Evolutionary conservation across 164 flowering plant species (phyloP).

Genomic region (Magnolia officinalis): DNA sequence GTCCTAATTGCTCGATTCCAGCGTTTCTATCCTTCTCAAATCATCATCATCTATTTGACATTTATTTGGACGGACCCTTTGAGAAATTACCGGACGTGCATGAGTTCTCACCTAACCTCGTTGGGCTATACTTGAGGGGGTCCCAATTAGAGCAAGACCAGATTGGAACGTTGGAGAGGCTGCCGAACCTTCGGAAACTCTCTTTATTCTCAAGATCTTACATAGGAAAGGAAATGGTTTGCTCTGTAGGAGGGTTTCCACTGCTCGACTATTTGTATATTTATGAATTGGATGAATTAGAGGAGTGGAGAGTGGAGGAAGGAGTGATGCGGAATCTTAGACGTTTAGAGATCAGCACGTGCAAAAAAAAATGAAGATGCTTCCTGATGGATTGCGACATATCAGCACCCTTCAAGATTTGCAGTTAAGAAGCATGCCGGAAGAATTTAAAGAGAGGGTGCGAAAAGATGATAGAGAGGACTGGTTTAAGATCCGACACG

Average conservation of each 20-base stretch:
- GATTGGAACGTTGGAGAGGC: not conserved
- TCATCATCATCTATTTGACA: not conserved
- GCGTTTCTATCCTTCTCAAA: not conserved
- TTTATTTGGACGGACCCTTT: not conserved
- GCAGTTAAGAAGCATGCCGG: not conserved
- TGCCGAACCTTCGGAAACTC: not conserved
- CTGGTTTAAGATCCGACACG: not conserved
- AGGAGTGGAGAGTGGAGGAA: not conserved
- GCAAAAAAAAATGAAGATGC: conserved; percentile 16
- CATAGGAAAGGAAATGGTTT: conserved; percentile 14
- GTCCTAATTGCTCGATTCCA: not conserved
- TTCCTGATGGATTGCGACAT: conserved; percentile 28
- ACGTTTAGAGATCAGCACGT: not conserved
- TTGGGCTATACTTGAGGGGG: not conserved
- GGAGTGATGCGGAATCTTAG: not conserved
- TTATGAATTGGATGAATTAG: not conserved
- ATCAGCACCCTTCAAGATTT: conserved; percentile 15
- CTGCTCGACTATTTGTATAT: not conserved
- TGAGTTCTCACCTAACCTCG: not conserved
- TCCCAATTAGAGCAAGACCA: not conserved
- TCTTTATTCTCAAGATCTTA: not conserved
- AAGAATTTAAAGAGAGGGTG: not conserved
- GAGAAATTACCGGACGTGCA: not conserved
- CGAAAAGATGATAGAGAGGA: not conserved
- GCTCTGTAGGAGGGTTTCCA: not conserved